Conservation (phyloP, 2,329 filamentous ascomycete species). For the Diaporthe citri region DNA sequence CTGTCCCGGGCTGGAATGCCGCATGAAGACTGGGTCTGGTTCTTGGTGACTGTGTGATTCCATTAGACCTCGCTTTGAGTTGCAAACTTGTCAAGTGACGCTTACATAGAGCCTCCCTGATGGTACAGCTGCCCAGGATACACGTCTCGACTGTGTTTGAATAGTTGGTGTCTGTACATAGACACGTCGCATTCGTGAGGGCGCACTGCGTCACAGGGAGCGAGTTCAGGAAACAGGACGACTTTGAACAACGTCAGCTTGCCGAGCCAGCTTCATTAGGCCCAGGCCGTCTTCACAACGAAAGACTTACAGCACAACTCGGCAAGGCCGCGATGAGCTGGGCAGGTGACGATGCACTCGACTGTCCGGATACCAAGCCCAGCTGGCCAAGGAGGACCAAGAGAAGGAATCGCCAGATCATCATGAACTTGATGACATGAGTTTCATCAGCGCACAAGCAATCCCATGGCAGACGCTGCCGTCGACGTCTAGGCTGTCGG, state of each 20-base stretch:
- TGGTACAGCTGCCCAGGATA: slow-evolving; percentile 22
- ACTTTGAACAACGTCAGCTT: background rate
- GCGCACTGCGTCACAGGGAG: slow-evolving; percentile 28
- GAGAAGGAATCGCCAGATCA: slow-evolving; percentile 5
- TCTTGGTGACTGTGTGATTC: slow-evolving; percentile 25
- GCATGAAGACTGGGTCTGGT: slow-evolving; percentile 28
- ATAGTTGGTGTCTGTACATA: slow-evolving; percentile 23
- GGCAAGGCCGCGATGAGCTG: slow-evolving; percentile 9
- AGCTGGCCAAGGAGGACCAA: slow-evolving; percentile 11
- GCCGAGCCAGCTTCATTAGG: too few species aligned
- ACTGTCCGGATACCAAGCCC: slow-evolving; percentile 5
- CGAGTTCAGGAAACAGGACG: slow-evolving; percentile 10
- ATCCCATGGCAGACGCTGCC: slow-evolving; percentile 19
- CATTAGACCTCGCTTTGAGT: background rate
- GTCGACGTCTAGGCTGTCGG: background rate
- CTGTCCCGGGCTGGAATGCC: slow-evolving; percentile 10
- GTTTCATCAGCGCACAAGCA: background rate
- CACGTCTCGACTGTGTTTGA: slow-evolving; percentile 1
- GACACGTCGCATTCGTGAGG: slow-evolving; percentile 33
- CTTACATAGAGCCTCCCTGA: slow-evolving; percentile 33
- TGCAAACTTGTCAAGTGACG: background rate
- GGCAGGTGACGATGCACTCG: background rate
- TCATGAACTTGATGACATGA: background rate
- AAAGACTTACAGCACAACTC: slow-evolving; percentile 15
- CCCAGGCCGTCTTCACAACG: background rate